A percentile compares a stretch with the other conserved stretches of the same genome.
Evolutionary conservation across 805 yeast genomes (phyloP).

Genomic region (Saccharomycopsis oosterbeekiorum): DNA sequence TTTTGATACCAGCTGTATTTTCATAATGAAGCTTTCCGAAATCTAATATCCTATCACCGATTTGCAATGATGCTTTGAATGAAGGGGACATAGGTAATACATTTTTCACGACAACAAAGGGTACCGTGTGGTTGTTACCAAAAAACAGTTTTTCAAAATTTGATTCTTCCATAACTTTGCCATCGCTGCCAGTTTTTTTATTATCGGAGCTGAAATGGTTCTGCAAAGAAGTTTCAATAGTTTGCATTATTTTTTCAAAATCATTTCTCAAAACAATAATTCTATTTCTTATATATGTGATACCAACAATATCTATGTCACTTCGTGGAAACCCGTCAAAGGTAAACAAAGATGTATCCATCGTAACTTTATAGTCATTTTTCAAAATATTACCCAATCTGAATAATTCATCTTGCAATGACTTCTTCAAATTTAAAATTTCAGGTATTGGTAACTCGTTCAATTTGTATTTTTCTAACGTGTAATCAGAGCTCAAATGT

Average conservation of each 20-base stretch:
- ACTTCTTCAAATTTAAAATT: conserved; percentile 26
- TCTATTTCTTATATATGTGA: conserved; percentile 51
- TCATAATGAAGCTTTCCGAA: conserved; percentile 9
- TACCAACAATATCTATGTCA: conserved; percentile 70
- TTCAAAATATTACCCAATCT: conserved; percentile 34
- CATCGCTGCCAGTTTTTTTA: neutral
- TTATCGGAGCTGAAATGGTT: conserved; percentile 29
- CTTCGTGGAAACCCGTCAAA: conserved; percentile 77
- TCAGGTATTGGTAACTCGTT: conserved; percentile 19
- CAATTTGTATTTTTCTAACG: conserved; percentile 6
- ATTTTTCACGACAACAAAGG: conserved; percentile 9
- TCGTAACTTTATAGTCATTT: conserved; percentile 38
- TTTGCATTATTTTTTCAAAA: conserved; percentile 36
- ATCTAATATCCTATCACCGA: conserved; percentile 11
- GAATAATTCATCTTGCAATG: conserved; percentile 27
- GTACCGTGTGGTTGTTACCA: neutral
- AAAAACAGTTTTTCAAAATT: neutral
- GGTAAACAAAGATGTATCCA: conserved; percentile 56
- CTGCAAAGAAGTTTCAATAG: conserved; percentile 38
- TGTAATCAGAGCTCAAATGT: conserved; percentile 1
- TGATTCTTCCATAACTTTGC: neutral
- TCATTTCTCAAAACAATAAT: conserved; percentile 68
- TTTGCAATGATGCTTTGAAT: conserved; percentile 8
- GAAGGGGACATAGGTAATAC: conserved; percentile 12
- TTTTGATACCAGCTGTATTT: conserved; percentile 5